A percentile compares a stretch with the other conserved stretches of the same genome.
These are phyloP conservation scores for Violaceomyces palustris DNA, from an alignment of 1,284 basidiomycete species.

Conservation along the genomic window DNA sequence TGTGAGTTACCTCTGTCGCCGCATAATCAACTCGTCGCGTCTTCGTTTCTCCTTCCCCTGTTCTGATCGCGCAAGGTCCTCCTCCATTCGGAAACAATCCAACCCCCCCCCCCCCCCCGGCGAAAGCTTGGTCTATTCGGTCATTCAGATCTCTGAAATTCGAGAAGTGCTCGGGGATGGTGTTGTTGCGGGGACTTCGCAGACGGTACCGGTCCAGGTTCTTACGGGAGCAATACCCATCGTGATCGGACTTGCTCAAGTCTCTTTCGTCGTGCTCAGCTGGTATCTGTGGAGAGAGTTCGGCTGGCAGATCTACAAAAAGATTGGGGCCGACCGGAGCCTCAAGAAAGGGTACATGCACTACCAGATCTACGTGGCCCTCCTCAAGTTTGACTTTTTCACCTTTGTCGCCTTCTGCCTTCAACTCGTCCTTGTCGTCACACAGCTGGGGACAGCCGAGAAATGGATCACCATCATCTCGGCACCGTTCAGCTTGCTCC, in stretches of 20 bases:
- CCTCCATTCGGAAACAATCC: no score
- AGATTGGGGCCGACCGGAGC: conserved; percentile 39
- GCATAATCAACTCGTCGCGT: no score
- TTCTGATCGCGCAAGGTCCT: no score
- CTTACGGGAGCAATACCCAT: conserved; percentile 38
- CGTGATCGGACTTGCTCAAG: conserved; percentile 32
- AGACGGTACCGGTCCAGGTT: conserved; percentile 42
- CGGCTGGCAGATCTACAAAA: conserved; percentile 45
- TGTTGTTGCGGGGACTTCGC: conserved; percentile 30
- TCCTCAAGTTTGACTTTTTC: conserved; percentile 47
- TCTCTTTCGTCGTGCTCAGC: conserved; percentile 27
- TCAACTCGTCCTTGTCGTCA: conserved; percentile 42
- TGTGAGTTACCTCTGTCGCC: no score
- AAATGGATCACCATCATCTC: conserved; percentile 40
- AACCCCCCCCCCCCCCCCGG: background rate
- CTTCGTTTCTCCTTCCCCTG: no score
- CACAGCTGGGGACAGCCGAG: conserved; percentile 32
- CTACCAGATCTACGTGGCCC: conserved; percentile 40
- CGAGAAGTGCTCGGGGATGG: conserved; percentile 38
- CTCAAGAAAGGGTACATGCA: conserved; percentile 33
- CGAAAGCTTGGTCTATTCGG: conserved; percentile 32
- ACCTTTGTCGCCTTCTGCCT: conserved; percentile 43
- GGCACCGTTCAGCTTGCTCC: conserved; percentile 29
- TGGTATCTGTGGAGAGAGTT: conserved; percentile 43
- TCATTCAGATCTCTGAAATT: conserved; percentile 44